Percentiles rank a stretch among this genome's conserved stretches.
These are phyloP conservation scores for Trichophaea hybrida DNA, from an alignment of 2,329 filamentous ascomycete genomes.

Conservation along the genomic window DNA sequence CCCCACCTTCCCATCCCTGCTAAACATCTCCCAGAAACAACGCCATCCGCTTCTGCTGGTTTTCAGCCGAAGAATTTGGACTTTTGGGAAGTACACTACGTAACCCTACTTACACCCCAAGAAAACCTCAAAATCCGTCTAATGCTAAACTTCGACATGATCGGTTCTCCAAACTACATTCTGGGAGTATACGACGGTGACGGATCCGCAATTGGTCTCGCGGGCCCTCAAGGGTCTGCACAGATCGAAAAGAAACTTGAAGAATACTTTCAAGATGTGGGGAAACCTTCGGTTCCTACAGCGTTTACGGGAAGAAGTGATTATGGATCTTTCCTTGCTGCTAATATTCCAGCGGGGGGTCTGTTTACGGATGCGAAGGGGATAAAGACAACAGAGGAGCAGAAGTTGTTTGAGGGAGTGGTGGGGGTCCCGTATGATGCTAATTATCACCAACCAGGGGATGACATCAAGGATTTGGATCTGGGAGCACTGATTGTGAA, in stretches of 20 bases:
- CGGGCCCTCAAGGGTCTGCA: slow-evolving; percentile 36
- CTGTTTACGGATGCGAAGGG: slow-evolving; percentile 47
- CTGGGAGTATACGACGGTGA: slow-evolving; percentile 39
- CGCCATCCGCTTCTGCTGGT: slow-evolving; percentile 49
- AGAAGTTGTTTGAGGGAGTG: slow-evolving; percentile 40
- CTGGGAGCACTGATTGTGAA: slow-evolving; percentile 41
- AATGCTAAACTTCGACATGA: slow-evolving; percentile 55
- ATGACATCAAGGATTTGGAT: slow-evolving; percentile 41
- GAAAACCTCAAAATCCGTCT: slow-evolving; percentile 45
- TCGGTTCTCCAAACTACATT: slow-evolving; percentile 47
- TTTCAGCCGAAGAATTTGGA: slow-evolving; percentile 40
- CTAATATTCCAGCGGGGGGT: slow-evolving; percentile 43
- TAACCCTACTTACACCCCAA: slow-evolving; percentile 35
- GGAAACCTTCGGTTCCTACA: slow-evolving; percentile 36
- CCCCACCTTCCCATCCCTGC: not conserved
- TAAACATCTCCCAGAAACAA: slow-evolving; percentile 34
- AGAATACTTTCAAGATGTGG: slow-evolving; percentile 36
- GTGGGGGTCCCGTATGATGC: slow-evolving; percentile 35
- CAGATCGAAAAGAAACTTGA: slow-evolving; percentile 41
- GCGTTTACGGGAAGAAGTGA: slow-evolving; percentile 46
- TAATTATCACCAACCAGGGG: slow-evolving; percentile 42
- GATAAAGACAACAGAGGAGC: slow-evolving; percentile 43
- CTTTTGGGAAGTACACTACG: slow-evolving; percentile 47
- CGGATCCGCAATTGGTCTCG: slow-evolving; percentile 36
- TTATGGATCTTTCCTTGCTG: slow-evolving; percentile 44